Base-by-base conservation (phyloP, 495 filamentous ascomycete genomes). In the Podospora pseudopauciseta region DNA sequence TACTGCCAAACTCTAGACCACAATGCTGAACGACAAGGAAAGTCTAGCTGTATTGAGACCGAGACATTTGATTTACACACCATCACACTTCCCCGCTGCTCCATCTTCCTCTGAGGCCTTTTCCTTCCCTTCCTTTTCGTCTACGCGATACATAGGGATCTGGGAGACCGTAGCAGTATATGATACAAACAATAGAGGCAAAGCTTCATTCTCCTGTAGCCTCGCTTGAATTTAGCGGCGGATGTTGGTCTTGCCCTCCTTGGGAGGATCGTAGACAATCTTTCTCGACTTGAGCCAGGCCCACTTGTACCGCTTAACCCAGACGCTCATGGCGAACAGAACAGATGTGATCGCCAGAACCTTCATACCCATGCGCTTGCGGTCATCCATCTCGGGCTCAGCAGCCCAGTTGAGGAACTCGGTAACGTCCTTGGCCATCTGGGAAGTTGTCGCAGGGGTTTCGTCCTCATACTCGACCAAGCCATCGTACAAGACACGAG, bases 271-370 rank as follows among this genome's bases (percentile, higher is more conserved):
- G 84, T 94, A 94, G 73, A 91, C 86, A 73, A 99, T 80, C 86
- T 97, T 96, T 73, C 95, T 88, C 66, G 94, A 90, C 89, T 99
- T 99, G 81, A 99, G 82, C 66, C 91, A 89, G 49, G 91, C 81
- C 95, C 95, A 99, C 87, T 97, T 97, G 88, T 99, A 98, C 72
- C 91, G 89, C 92, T 99, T 99, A 71, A 99, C 89, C 94, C 94
- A 99, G 71, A 99, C 88, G 80, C 90, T 94, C 71, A 98, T 70
- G 55, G 91, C 94, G 69, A 91, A 88, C 63, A 99, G 84, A 69
- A 90, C 88, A 60, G 89, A 83, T 16, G 89, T 88, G 64, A 97
- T 85, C 58, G 88, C 86, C 69, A 99, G 72, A 49, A 93, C 90
- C 88, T 98, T 97, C 87, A 94, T 86, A 76, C 96, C 96, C 96